Percentiles rank a stretch among this genome's conserved stretches.
Conservation (phyloP, 169 alveolate genomes). For the Babesia ovata region DNA sequence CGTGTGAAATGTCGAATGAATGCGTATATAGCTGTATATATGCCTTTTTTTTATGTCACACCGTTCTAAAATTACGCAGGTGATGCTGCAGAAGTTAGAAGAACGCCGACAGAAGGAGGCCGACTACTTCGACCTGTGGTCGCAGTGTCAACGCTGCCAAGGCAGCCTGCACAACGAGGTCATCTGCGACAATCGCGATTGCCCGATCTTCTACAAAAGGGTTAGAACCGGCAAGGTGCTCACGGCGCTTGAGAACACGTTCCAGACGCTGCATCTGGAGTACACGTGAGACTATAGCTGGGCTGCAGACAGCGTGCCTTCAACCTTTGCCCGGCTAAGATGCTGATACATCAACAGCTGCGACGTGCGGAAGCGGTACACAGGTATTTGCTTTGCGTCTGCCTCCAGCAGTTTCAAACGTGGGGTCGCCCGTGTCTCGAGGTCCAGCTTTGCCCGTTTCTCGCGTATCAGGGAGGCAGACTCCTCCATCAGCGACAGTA, state of each 20-base stretch:
- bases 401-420: conserved; percentile 27
- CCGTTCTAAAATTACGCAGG: conserved; percentile 8
- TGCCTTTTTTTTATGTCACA: no score
- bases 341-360: conserved; percentile 43
- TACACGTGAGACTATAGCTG: conserved; percentile 26
- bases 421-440: conserved; percentile 9
- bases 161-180: conserved; percentile 94
- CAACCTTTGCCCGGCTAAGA: conserved; percentile 57
- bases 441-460: conserved; percentile 21
- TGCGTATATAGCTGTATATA: no score
- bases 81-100: conserved; percentile 67
- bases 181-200: conserved; percentile 95
- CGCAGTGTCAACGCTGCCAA: conserved; percentile 97
- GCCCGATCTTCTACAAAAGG: conserved; percentile 97
- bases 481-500: conserved; percentile 47
- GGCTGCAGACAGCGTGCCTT: conserved; percentile 31
- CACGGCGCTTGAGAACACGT: conserved; percentile 75
- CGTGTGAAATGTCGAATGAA: no score
- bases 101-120: conserved; percentile 87
- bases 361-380: conserved; percentile 34
- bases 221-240: conserved; percentile 91
- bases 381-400: conserved; percentile 30
- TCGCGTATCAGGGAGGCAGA: conserved; percentile 25
- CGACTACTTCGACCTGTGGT: conserved; percentile 92
- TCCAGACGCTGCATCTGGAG: conserved; percentile 62